Evolutionary conservation across 1,284 basidiomycete species (phyloP), one percentile per base, ranked within the genome.

Genomic region (Takashimella koratensis): DNA sequence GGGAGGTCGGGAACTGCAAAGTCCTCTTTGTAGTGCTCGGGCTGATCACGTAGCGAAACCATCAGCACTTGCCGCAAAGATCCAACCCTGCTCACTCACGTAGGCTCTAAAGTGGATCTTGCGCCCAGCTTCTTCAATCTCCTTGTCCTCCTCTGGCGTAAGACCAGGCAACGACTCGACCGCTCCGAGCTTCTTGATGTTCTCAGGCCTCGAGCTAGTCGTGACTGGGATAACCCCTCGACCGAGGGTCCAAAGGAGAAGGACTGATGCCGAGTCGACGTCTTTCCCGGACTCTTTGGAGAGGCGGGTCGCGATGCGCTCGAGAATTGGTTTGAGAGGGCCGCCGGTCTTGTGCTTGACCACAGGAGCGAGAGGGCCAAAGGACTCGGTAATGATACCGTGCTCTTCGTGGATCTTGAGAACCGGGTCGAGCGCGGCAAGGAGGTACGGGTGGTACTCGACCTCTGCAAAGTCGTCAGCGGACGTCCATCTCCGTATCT

Each of bases 381-480:
- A 90, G 0, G 86, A 84, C 19, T 82, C 81, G 8, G 81, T 79
- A 10, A 80, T 73, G 60, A 89, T 89, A 42, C 80, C 80, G 59
- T 85, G 76, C 59, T 85, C 72, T 59, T 79, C 74, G 60, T 82
- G 77, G 44, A 83, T 77, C 39, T 81, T 79, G 45, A 85, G 71
- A 36, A 85, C 78, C 0, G 83, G 80, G 47, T 80, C 74, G 3
- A 81, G 74, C 1, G 82, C 81, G 52, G 82, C 80, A 76, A 82
- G 83, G 24, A 89, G 76, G 67, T 88, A 87, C 6, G 88, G 87
- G 67, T 91, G 87, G 52, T 84, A 81, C 67, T 90, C 87, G 44
- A 90, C 80, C 83, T 84, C 59, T 59, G 47, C n/a, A n/a, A n/a
- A n/a, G 3, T 2, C 22, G 52, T n/a, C n/a, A n/a, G n/a, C n/a